These are phyloP conservation scores for Arachis stenosperma DNA, from an alignment of 306 rosid species.

Conservation along the genomic window DNA sequence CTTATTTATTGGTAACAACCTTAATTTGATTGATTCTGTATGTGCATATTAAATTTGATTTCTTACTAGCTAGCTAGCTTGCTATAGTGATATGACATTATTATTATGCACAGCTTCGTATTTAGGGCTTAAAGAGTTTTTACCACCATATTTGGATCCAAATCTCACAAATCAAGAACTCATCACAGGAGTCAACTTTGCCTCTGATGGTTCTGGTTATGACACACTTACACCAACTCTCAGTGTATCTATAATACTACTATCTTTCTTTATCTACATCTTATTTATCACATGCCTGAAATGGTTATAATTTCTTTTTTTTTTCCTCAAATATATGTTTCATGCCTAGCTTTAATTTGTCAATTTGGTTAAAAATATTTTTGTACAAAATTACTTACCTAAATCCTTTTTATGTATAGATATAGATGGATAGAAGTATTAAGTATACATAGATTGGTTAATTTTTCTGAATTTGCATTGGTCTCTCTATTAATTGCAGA, in stretches of 20 bases:
- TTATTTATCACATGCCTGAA: no score
- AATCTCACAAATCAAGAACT: conserved; percentile 52
- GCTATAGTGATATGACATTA: no score
- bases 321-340: no score
- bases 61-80: no score
- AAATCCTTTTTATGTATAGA: no score
- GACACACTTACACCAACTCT: conserved; percentile 71
- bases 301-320: no score
- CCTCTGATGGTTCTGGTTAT: conserved; percentile 78
- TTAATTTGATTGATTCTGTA: neutral
- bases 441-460: neutral
- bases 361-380: no score
- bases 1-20: conserved; percentile 46
- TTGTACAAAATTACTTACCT: no score
- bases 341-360: no score
- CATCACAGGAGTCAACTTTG: conserved; percentile 73
- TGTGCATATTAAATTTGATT: neutral
- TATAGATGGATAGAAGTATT: no score
- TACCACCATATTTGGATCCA: conserved; percentile 77
- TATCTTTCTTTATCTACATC: neutral
- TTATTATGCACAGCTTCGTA: conserved; percentile 54
- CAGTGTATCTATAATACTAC: conserved; percentile 36
- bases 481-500: conserved; percentile 42
- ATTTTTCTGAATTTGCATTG: neutral
- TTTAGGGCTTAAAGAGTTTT: conserved; percentile 56